phyloP scores from a whole-genome alignment of 331 rosid genomes.

The Quercus lobata region DNA sequence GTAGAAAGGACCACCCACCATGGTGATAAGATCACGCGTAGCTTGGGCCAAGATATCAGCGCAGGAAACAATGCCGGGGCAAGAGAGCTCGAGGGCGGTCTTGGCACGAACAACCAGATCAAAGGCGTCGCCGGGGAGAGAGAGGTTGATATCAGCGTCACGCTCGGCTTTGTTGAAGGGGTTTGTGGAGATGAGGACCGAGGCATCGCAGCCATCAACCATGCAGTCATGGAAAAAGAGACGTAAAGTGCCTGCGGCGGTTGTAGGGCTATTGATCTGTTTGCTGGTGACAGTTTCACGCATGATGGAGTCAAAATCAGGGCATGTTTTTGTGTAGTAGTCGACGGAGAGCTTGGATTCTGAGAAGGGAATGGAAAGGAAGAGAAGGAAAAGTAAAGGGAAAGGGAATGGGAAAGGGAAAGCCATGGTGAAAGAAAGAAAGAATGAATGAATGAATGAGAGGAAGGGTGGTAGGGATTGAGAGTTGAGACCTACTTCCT shows the following conservation, averaged over 20 bases:
- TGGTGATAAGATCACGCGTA: conserved; percentile 59
- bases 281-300: conserved; percentile 31
- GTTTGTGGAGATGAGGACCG: conserved; percentile 37
- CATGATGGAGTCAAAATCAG: conserved; percentile 28
- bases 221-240: conserved; percentile 51
- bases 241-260: conserved; percentile 48
- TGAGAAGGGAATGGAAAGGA: conserved; percentile 11
- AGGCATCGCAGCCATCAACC: conserved; percentile 52
- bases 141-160: conserved; percentile 55
- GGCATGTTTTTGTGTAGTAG: conserved; percentile 42
- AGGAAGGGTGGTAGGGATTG: not conserved
- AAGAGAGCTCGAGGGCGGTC: conserved; percentile 47
- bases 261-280: conserved; percentile 29
- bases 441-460: not conserved
- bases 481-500: conserved; percentile 4
- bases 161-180: conserved; percentile 40
- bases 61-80: conserved; percentile 83
- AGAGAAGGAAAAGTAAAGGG: conserved; percentile 1
- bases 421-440: not conserved
- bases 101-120: conserved; percentile 51
- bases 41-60: conserved; percentile 68
- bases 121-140: conserved; percentile 71
- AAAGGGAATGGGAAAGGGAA: conserved; percentile 1
- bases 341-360: conserved; percentile 33
- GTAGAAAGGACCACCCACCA: conserved; percentile 86